These are phyloP conservation scores for Leptodermis oblonga DNA, from an alignment of 257 asterid genomes.

Conservation along the genomic window DNA sequence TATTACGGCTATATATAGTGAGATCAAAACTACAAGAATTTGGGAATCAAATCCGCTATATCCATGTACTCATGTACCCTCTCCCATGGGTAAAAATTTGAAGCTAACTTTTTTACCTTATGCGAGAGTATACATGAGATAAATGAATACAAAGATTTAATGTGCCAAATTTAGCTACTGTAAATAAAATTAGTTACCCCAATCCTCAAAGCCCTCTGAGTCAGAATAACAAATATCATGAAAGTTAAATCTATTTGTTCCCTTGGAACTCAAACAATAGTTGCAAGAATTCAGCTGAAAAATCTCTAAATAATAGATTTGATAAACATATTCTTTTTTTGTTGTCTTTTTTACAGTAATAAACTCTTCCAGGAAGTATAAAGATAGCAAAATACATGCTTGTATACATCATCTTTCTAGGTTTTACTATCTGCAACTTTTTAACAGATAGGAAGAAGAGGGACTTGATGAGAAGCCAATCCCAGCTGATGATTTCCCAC, in stretches of 20 bases:
- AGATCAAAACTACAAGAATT: too few relatives aligned
- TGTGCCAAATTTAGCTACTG: too few relatives aligned
- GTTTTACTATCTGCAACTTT: slow-evolving; percentile 52
- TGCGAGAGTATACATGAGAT: too few relatives aligned
- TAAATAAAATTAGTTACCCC: too few relatives aligned
- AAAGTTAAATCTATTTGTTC: not conserved
- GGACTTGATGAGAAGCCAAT: slow-evolving; percentile 47
- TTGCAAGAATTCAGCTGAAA: slow-evolving; percentile 4
- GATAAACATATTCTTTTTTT: not conserved
- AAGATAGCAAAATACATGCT: slow-evolving; percentile 9
- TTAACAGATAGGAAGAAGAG: slow-evolving; percentile 69
- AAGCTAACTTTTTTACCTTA: too few relatives aligned
- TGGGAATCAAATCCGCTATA: too few relatives aligned
- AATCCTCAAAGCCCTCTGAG: not conserved
- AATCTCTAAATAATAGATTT: slow-evolving; percentile 1
- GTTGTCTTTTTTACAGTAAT: not conserved
- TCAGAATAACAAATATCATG: not conserved
- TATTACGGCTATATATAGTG: too few relatives aligned
- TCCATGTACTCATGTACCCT: too few relatives aligned
- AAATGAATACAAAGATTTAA: too few relatives aligned
- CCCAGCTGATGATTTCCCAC: slow-evolving; percentile 34
- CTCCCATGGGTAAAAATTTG: too few relatives aligned
- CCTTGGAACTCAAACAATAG: not conserved
- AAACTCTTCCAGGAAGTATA: slow-evolving; percentile 6
- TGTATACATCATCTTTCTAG: slow-evolving; percentile 17